phyloP scores from a whole-genome alignment of 768 basidiomycete species.

The Serpula lacrymans region DNA sequence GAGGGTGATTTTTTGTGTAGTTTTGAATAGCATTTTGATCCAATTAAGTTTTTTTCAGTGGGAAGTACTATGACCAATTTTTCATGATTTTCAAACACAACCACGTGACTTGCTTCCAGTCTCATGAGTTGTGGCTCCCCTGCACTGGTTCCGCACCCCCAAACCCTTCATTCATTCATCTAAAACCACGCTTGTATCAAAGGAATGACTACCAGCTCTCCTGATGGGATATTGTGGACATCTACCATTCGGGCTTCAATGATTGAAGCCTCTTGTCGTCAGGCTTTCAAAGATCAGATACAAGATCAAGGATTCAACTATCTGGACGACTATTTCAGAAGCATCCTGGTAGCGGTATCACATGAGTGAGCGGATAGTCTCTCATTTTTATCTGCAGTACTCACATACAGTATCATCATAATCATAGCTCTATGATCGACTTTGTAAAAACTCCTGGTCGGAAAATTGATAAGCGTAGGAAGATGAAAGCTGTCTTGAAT shows the following conservation, averaged over 20 bases:
- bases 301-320: slow-evolving; percentile 76
- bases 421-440: slow-evolving; percentile 63
- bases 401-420: slow-evolving; percentile 6
- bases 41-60: too few species aligned
- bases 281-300: slow-evolving; percentile 69
- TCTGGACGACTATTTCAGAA: slow-evolving; percentile 74
- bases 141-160: too few species aligned
- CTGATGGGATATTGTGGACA: too few species aligned
- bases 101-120: too few species aligned
- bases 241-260: slow-evolving; percentile 64
- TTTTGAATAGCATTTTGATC: too few species aligned
- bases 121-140: too few species aligned
- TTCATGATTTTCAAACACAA: too few species aligned
- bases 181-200: too few species aligned
- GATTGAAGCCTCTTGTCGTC: slow-evolving; percentile 68
- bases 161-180: too few species aligned
- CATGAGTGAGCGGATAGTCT: slow-evolving; percentile 49
- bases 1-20: too few species aligned
- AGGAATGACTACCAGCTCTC: too few species aligned
- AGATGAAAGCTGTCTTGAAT: slow-evolving; percentile 40
- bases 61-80: too few species aligned
- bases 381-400: not conserved
- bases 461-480: slow-evolving; percentile 54
- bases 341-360: slow-evolving; percentile 60
- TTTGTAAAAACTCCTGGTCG: slow-evolving; percentile 83